Percentiles rank a stretch among this genome's conserved stretches.
Conservation (phyloP, 1,284 basidiomycete genomes). For the Pseudozyma sp. region DNA sequence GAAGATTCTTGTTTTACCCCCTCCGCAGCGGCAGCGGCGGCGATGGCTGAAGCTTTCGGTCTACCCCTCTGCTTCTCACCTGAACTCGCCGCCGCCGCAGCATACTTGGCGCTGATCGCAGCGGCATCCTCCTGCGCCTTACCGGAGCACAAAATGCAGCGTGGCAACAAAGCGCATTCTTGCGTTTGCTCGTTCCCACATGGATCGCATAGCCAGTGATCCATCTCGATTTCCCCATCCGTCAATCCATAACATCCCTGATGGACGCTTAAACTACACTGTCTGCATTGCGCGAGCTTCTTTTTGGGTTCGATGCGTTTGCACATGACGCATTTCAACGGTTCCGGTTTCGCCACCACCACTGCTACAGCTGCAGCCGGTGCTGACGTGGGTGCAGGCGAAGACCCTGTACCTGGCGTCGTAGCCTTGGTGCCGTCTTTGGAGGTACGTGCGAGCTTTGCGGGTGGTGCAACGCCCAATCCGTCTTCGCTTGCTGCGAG, state of each 20-base stretch:
- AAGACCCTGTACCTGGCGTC: slow-evolving; percentile 25
- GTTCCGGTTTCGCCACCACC: slow-evolving; percentile 37
- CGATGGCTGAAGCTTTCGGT: slow-evolving; percentile 18
- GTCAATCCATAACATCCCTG: slow-evolving; percentile 64
- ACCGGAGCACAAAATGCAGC: slow-evolving; percentile 59
- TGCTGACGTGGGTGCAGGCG: slow-evolving; percentile 22
- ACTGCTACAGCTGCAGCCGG: slow-evolving; percentile 1
- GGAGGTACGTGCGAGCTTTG: slow-evolving; percentile 42
- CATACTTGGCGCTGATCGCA: slow-evolving; percentile 41
- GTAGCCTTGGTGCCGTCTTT: slow-evolving; percentile 31
- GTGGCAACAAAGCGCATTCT: slow-evolving; percentile 54
- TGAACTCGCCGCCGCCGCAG: slow-evolving; percentile 7
- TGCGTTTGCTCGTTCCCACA: slow-evolving; percentile 63
- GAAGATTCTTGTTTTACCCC: slow-evolving; percentile 30
- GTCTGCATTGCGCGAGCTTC: slow-evolving; percentile 58
- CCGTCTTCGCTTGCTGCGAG: slow-evolving; percentile 43
- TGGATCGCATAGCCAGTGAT: slow-evolving; percentile 62
- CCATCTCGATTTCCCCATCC: slow-evolving; percentile 51
- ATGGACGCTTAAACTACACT: slow-evolving; percentile 64
- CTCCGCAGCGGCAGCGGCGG: slow-evolving; percentile 13
- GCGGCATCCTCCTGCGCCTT: slow-evolving; percentile 43
- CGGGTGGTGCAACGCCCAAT: slow-evolving; percentile 63
- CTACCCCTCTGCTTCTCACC: slow-evolving; percentile 28
- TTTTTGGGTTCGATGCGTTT: slow-evolving; percentile 62
- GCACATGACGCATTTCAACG: slow-evolving; percentile 65